A percentile compares a stretch with the other conserved stretches of the same genome.
These are phyloP conservation scores for Termitomyces sp. DNA, from an alignment of 768 basidiomycete genomes.

Conservation along the genomic window DNA sequence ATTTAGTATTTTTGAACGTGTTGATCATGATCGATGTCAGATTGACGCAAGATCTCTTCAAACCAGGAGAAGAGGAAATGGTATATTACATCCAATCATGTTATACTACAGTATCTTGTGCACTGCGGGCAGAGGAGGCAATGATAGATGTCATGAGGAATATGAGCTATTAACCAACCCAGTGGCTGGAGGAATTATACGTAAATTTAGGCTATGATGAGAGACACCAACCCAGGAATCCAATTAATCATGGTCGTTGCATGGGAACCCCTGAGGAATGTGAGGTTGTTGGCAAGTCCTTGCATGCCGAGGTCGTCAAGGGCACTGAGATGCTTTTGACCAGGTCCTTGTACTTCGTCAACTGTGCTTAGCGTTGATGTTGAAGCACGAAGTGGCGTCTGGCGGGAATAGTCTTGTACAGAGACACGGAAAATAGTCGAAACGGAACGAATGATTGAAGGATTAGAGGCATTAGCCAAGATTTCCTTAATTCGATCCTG, in stretches of 20 bases:
- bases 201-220: constrained; percentile 27
- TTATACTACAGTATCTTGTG: constrained; percentile 3
- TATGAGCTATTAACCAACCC: constrained; percentile 6
- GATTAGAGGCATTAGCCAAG: constrained; percentile 69
- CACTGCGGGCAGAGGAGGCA: neutral
- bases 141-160: constrained; percentile 7
- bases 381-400: constrained; percentile 46
- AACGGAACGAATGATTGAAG: constrained; percentile 64
- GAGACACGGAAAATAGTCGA: constrained; percentile 76
- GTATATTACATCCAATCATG: constrained; percentile 9
- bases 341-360: constrained; percentile 54
- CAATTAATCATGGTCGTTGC: constrained; percentile 69
- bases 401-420: constrained; percentile 48
- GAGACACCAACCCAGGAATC: constrained; percentile 52
- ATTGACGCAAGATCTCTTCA: neutral
- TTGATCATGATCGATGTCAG: neutral
- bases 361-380: constrained; percentile 61
- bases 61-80: neutral
- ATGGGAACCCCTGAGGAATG: constrained; percentile 56
- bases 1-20: neutral
- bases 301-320: constrained; percentile 73
- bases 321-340: constrained; percentile 51
- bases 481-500: constrained; percentile 73
- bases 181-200: constrained; percentile 12
- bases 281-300: constrained; percentile 69